Evolutionary conservation across 768 basidiomycete genomes (phyloP).

Genomic region (Serendipita vermifera): DNA sequence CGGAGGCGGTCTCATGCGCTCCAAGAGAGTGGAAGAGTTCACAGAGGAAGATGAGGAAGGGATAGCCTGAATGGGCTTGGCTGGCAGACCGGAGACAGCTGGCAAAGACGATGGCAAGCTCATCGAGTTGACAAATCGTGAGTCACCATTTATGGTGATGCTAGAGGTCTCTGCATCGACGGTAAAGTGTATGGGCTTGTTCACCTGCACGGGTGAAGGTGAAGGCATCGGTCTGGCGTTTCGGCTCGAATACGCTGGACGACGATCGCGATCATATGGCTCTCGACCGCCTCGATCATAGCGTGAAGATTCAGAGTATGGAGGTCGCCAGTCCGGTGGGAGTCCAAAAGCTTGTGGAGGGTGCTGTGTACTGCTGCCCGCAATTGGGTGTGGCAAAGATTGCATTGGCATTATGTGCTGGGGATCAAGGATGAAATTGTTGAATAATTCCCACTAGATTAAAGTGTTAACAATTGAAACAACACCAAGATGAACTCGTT

Average conservation of each 20-base stretch:
- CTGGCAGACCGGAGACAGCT: constrained; percentile 60
- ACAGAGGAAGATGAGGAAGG: constrained; percentile 31
- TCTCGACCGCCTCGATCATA: constrained; percentile 24
- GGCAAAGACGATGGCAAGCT: constrained; percentile 41
- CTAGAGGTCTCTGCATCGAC: constrained; percentile 69
- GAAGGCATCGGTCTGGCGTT: constrained; percentile 17
- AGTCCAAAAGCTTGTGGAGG: constrained; percentile 81
- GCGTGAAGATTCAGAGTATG: constrained; percentile 6
- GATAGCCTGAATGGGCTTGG: constrained; percentile 48
- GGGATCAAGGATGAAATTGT: constrained; percentile 93
- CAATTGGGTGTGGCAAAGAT: constrained; percentile 56
- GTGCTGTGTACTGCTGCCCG: constrained; percentile 56
- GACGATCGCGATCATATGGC: constrained; percentile 25
- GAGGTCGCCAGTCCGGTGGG: constrained; percentile 25
- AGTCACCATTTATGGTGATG: constrained; percentile 64
- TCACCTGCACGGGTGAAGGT: constrained; percentile 25
- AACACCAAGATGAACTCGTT: constrained; percentile 17
- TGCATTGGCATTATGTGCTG: constrained; percentile 78
- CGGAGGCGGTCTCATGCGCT: constrained; percentile 39
- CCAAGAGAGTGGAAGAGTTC: constrained; percentile 10
- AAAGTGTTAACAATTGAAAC: constrained; percentile 1
- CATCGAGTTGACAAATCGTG: constrained; percentile 30
- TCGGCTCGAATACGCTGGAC: constrained; percentile 20
- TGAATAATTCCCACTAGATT: constrained; percentile 71
- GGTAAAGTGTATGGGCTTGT: constrained; percentile 25